Conservation (phyloP, 2,329 filamentous ascomycete species). For the Diaporthe ilicicola region DNA sequence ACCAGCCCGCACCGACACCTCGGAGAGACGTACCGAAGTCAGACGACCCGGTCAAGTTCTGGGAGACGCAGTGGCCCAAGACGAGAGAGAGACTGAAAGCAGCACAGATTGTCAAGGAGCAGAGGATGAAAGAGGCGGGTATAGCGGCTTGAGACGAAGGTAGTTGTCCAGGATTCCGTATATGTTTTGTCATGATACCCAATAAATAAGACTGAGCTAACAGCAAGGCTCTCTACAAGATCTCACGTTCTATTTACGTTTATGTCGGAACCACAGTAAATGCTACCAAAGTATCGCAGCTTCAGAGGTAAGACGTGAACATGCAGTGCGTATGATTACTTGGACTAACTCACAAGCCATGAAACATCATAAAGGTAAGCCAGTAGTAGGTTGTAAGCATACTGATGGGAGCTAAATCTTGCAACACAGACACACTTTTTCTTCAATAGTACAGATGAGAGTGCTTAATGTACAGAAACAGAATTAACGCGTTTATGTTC, state of each 20-base stretch:
- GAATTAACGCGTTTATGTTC: neutral
- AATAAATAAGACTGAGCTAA: neutral
- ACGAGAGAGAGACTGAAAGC: slow-evolving; percentile 66
- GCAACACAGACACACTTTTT: neutral
- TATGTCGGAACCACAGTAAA: neutral
- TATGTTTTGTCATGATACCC: slow-evolving; percentile 34
- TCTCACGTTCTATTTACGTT: neutral
- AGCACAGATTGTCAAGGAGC: slow-evolving; percentile 65
- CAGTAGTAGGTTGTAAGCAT: neutral
- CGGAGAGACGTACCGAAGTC: slow-evolving; percentile 32
- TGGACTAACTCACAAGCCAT: neutral
- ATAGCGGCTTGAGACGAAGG: slow-evolving; percentile 42
- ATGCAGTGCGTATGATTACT: neutral
- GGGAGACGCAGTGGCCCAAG: slow-evolving; percentile 33
- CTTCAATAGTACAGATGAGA: neutral
- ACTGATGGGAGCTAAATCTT: no score
- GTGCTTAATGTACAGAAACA: no score
- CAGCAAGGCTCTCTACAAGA: neutral
- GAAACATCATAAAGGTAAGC: neutral
- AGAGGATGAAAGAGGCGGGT: slow-evolving; percentile 55
- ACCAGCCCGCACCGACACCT: slow-evolving; percentile 20
- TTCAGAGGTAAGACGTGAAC: neutral
- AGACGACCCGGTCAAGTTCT: slow-evolving; percentile 30
- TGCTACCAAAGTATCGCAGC: neutral
- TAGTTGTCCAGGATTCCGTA: neutral